Evolutionary conservation across 371 early-diverging fungal genomes (phyloP).

Genomic region (Mucor circinelloides): DNA sequence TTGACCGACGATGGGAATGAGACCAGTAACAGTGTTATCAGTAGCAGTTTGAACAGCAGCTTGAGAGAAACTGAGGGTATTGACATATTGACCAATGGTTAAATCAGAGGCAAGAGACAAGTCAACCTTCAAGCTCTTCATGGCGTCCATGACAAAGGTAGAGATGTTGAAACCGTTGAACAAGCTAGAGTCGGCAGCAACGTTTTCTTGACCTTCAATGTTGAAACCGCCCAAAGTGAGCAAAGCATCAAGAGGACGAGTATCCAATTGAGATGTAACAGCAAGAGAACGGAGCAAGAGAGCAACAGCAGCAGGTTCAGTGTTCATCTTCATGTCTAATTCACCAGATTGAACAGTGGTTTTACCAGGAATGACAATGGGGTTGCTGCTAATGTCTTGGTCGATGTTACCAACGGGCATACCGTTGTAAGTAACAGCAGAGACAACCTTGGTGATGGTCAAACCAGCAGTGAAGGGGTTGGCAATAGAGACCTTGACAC

Average conservation of each 20-base stretch:
- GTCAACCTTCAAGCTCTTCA: slow-evolving; percentile 56
- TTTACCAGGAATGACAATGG: slow-evolving; percentile 42
- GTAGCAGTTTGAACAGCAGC: slow-evolving; percentile 46
- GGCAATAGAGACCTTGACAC: slow-evolving; percentile 55
- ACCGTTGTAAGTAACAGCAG: slow-evolving; percentile 51
- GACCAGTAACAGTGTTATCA: slow-evolving; percentile 46
- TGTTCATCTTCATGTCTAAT: slow-evolving; percentile 44
- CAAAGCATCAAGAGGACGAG: slow-evolving; percentile 52
- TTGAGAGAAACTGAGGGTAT: slow-evolving; percentile 51
- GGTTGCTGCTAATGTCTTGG: slow-evolving; percentile 49
- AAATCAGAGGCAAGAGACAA: slow-evolving; percentile 53
- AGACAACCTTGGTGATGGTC: slow-evolving; percentile 50
- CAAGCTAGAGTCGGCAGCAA: slow-evolving; percentile 40
- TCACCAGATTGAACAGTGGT: slow-evolving; percentile 32
- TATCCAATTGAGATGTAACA: slow-evolving; percentile 46
- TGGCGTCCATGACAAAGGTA: slow-evolving; percentile 52
- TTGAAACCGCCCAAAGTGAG: slow-evolving; percentile 52
- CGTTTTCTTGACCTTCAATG: slow-evolving; percentile 37
- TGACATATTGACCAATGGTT: slow-evolving; percentile 55
- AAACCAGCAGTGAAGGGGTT: slow-evolving; percentile 61
- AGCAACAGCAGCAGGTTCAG: slow-evolving; percentile 50
- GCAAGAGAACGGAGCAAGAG: slow-evolving; percentile 54
- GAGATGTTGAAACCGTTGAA: slow-evolving; percentile 55
- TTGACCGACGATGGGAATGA: slow-evolving; percentile 62
- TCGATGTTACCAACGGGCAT: slow-evolving; percentile 57